Evolutionary conservation across 208 protist species (phyloP), one percentile per base, ranked within the genome.

Genomic region (Crithidia thermophila): DNA sequence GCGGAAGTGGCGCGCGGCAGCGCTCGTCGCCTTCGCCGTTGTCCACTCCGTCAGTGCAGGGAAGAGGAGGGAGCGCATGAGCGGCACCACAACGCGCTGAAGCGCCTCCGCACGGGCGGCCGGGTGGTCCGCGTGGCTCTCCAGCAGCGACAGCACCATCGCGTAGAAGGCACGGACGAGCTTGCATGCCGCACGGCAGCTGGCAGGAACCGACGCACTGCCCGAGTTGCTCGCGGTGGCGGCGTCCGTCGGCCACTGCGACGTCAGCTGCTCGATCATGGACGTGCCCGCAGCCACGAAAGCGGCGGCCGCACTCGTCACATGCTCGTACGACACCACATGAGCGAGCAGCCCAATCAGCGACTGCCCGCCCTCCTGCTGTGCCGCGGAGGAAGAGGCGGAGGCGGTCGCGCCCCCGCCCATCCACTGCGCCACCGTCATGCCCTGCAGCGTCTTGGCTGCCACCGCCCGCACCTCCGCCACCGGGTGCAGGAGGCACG

Each of bases 401-500:
- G 43, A 37, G 37, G 33, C 51, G n/a, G 56, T 63, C 40, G 58
- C 66, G n/a, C 61, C 59, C 21, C 57, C 42, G 27, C 62, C 34
- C 18, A 75, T 75, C 28, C 91, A 76, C 71, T 88, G 73, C 37
- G 53, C 46, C 20, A 77, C 56, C 34, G 80, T 70, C 85, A 90
- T 91, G 4, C 43, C 59, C 25, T 67, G 45, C 46, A 95, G 56
- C 27, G 76, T 75, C 49, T 64, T 60, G 14, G 81, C 79, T 6
- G 81, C 90, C 47, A 89, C 33, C 42, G 68, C 66, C 8, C 87
- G 85, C 56, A 94, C 86, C 58, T 85, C 82, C 0, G 83, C 58
- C 37, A 87, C 65, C 25, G 85, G 74, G 72, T 96, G 90, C 21
- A 94, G 66, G 31, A 96, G 67, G 59, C 90, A 96, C 0, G 88